Evolutionary conservation across 805 yeast species (phyloP), one percentile per base, ranked within the genome.

Genomic region (Candida ponderosae): DNA sequence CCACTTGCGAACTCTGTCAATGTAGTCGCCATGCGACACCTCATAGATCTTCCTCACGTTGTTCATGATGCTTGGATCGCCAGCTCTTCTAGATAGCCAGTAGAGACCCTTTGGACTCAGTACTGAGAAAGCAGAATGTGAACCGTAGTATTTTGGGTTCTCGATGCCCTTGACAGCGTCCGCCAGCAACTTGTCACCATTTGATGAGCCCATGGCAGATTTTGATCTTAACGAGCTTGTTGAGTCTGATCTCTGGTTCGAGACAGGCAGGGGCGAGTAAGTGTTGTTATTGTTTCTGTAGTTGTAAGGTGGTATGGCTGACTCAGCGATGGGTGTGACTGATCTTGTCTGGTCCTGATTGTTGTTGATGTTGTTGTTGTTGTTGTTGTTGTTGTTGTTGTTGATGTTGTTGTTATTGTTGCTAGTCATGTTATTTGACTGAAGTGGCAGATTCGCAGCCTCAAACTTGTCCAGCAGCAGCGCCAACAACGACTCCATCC

Each of bases 61-160:
- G 18, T 32, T 34, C 28, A 38, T 35, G 29, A 38, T 24, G 18
- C 18, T 29, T 15, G 17, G 30, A 30, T 29, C 39, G 6, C 35
- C 24, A 14, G 24, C 29, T 29, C 36, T 32, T 17, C 31, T 38
- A 10, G 51, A 48, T 9, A 68, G 43, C 66, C 70, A 65, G 29
- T 49, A 45, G n/a, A 67, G 24, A 13, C 74, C 74, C 20, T 42
- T 36, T 4, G 49, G 41, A 6, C 71, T 61, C 32, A 66, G 61
- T 13, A 68, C 38, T 2, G 69, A 60, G 34, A 65, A 52, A 1
- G 63, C 48, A 2, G 59, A 45, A 36, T 62, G 62, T 6, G 50
- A 39, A 10, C 48, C 53, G 36, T 50, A 44, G 36, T 45, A 57
- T 5, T 41, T 24, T 7, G n/a, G 41, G 7, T 39, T 36, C 17